phyloP scores from a whole-genome alignment of 192 early-diverging fungal species.

The Mortierella hygrophila region DNA sequence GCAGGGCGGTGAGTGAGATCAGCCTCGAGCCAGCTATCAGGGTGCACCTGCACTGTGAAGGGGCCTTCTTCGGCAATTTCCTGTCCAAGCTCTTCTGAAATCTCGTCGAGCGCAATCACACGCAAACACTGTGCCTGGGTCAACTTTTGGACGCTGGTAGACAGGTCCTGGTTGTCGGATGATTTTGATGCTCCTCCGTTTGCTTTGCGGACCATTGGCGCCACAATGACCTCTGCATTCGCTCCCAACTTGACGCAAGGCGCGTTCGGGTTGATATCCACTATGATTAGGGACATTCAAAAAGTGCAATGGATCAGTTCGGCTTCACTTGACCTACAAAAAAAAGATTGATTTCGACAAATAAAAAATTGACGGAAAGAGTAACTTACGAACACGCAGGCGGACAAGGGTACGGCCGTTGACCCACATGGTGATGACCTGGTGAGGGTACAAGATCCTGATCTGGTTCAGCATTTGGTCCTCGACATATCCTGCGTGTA shows the following conservation, averaged over 20 bases:
- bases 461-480: conserved; percentile 76
- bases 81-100: conserved; percentile 34
- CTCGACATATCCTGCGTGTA: conserved; percentile 82
- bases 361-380: neutral
- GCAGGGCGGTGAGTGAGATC: conserved; percentile 36
- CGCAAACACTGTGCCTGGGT: conserved; percentile 48
- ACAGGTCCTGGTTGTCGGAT: conserved; percentile 43
- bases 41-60: conserved; percentile 57
- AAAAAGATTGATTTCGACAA: neutral
- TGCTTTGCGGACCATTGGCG: conserved; percentile 72
- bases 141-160: conserved; percentile 50
- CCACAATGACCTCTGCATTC: conserved; percentile 79
- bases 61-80: conserved; percentile 24
- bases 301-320: neutral
- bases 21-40: conserved; percentile 48
- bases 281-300: conserved; percentile 18
- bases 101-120: conserved; percentile 42
- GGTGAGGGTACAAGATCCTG: conserved; percentile 72
- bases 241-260: conserved; percentile 68
- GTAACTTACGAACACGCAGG: conserved; percentile 67
- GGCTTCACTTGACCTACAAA: neutral
- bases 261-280: conserved; percentile 65
- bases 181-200: conserved; percentile 23
- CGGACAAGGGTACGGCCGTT: conserved; percentile 74
- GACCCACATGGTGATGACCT: conserved; percentile 83